Conservation (phyloP, 257 asterid species). For the Fraxinus cuspidata region DNA sequence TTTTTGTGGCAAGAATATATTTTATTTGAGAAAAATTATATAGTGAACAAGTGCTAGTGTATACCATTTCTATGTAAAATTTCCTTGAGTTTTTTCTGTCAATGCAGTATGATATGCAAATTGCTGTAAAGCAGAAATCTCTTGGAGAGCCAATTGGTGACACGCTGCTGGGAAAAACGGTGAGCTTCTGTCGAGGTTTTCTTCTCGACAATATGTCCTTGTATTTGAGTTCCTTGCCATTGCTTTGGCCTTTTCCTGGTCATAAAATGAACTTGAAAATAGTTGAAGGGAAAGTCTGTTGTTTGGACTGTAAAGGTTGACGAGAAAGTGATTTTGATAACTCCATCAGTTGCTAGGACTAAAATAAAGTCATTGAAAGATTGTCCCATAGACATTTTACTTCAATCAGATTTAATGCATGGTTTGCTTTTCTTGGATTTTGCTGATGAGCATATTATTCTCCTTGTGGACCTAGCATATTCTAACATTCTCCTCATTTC, state of each 20-base stretch:
- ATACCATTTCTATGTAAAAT: background rate
- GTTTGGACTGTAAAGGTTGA: background rate
- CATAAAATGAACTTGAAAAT: background rate
- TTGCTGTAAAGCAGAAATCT: slow-evolving; percentile 60
- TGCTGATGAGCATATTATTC: background rate
- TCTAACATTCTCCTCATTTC: slow-evolving; percentile 10
- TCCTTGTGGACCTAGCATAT: background rate
- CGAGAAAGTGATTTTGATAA: background rate
- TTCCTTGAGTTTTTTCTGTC: slow-evolving; percentile 8
- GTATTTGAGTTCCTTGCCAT: background rate
- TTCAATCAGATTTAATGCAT: background rate
- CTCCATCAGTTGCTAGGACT: background rate
- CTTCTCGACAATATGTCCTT: background rate
- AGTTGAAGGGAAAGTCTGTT: background rate
- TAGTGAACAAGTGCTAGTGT: background rate
- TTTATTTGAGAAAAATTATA: background rate
- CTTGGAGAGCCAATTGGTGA: slow-evolving; percentile 90
- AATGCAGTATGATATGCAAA: slow-evolving; percentile 67
- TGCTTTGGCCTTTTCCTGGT: background rate
- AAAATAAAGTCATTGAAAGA: background rate
- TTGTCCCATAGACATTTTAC: background rate
- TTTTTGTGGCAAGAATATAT: background rate
- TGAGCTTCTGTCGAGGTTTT: slow-evolving; percentile 33
- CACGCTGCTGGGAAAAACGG: slow-evolving; percentile 85
- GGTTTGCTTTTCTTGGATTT: background rate